These are phyloP conservation scores for Limonium bicolor DNA, from an alignment of 148 eudicot species.

Conservation along the genomic window DNA sequence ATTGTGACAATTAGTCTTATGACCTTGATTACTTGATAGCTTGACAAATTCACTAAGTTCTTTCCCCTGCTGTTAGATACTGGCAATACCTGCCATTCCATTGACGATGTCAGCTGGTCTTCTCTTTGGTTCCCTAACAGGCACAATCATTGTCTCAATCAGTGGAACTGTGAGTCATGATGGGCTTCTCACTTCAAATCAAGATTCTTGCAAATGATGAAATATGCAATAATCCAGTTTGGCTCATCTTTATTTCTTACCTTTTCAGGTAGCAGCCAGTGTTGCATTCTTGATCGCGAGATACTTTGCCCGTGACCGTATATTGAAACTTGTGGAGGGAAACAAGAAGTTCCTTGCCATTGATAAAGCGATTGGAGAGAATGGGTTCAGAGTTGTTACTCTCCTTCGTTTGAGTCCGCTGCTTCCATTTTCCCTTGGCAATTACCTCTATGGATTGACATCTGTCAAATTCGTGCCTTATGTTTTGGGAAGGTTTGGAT, in stretches of 20 bases:
- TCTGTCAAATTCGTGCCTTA: constrained; percentile 89
- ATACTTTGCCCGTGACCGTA: constrained; percentile 99
- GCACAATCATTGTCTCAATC: constrained; percentile 82
- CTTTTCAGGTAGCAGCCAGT: constrained; percentile 93
- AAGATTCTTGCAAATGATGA: too few relatives aligned
- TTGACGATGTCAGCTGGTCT: constrained; percentile 99
- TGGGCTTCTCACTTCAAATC: too few relatives aligned
- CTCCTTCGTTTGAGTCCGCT: constrained; percentile 98
- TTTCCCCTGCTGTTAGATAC: constrained; percentile 38
- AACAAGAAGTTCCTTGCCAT: constrained; percentile 98
- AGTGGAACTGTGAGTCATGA: constrained; percentile 97
- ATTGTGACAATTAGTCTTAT: too few relatives aligned
- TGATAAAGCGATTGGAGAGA: constrained; percentile 98
- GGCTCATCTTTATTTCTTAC: background rate
- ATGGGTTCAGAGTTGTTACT: constrained; percentile 88
- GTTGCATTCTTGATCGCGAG: constrained; percentile 92
- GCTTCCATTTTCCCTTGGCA: constrained; percentile 95
- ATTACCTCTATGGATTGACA: constrained; percentile 94
- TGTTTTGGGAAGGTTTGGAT: constrained; percentile 86
- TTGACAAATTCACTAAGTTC: background rate
- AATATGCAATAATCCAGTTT: too few relatives aligned
- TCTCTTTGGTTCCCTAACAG: constrained; percentile 76
- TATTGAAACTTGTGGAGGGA: constrained; percentile 89
- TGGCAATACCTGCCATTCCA: constrained; percentile 97
- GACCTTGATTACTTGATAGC: too few relatives aligned